Evolutionary conservation across 441 rosid species (phyloP).

Genomic region (Gossypium schwendimanii): DNA sequence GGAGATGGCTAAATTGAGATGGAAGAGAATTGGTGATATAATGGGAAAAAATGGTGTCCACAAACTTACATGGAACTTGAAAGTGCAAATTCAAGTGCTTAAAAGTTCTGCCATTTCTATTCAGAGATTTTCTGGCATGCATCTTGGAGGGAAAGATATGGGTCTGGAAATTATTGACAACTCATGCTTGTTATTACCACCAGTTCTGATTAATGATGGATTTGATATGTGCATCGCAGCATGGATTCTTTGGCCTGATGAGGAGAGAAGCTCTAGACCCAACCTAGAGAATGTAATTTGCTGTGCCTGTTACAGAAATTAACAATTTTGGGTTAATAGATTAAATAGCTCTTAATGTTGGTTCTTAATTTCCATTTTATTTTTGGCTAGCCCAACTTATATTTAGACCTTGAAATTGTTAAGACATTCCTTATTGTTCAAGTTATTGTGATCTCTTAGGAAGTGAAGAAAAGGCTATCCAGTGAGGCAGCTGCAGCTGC

Average conservation of each 20-base stretch:
- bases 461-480: constrained; percentile 82
- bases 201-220: constrained; percentile 47
- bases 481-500: constrained; percentile 85
- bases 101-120: constrained; percentile 62
- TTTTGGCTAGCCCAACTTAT: constrained; percentile 5
- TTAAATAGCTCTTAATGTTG: background rate
- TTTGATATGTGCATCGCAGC: constrained; percentile 72
- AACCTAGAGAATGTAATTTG: constrained; percentile 82
- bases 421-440: constrained; percentile 8
- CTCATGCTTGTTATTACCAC: constrained; percentile 47
- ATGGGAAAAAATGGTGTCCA: constrained; percentile 59
- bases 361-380: constrained; percentile 11
- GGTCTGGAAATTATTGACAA: constrained; percentile 48
- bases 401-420: constrained; percentile 3
- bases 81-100: constrained; percentile 83
- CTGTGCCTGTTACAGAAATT: background rate
- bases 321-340: constrained; percentile 5
- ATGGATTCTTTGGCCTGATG: constrained; percentile 99
- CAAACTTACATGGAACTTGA: constrained; percentile 91
- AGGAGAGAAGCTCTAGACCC: constrained; percentile 81
- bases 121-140: constrained; percentile 49
- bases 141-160: constrained; percentile 34
- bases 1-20: constrained; percentile 51
- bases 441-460: constrained; percentile 41
- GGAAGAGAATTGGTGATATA: constrained; percentile 71